These are phyloP conservation scores for Parafenestella ontariensis DNA, from an alignment of 2,329 filamentous ascomycete species.

Conservation along the genomic window DNA sequence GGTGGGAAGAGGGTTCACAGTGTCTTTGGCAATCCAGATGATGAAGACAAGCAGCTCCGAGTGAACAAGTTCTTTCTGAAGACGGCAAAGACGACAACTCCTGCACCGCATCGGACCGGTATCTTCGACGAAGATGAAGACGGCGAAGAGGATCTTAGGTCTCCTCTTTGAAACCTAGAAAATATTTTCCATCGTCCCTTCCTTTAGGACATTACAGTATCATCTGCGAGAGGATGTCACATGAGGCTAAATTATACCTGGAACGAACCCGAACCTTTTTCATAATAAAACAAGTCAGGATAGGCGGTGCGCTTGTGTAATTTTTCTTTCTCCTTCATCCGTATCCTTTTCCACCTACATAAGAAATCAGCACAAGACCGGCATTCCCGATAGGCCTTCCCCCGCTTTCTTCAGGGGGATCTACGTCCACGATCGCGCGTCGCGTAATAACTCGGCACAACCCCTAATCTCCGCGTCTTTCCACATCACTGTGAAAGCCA, in stretches of 20 bases:
- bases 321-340: slow-evolving; percentile 2
- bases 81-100: slow-evolving; percentile 4
- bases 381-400: too few species aligned
- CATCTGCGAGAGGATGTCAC: not conserved
- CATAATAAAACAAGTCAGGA: too few species aligned
- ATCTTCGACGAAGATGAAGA: slow-evolving; percentile 23
- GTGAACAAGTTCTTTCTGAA: slow-evolving; percentile 22
- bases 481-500: not conserved
- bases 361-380: not conserved
- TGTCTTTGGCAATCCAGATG: slow-evolving; percentile 53
- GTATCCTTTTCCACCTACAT: not conserved
- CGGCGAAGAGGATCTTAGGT: not conserved
- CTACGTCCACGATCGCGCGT: slow-evolving; percentile 8
- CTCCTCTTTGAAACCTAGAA: not conserved
- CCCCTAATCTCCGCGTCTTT: not conserved
- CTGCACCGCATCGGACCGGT: not conserved
- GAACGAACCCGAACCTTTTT: too few species aligned
- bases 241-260: too few species aligned
- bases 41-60: slow-evolving; percentile 58
- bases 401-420: slow-evolving; percentile 13
- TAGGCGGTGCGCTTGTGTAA: not conserved
- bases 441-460: not conserved
- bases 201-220: not conserved
- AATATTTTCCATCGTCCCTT: not conserved
- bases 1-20: slow-evolving; percentile 52